These are phyloP conservation scores for Entrophospora sp. DNA, from an alignment of 192 early-diverging fungal species.

Conservation along the genomic window DNA sequence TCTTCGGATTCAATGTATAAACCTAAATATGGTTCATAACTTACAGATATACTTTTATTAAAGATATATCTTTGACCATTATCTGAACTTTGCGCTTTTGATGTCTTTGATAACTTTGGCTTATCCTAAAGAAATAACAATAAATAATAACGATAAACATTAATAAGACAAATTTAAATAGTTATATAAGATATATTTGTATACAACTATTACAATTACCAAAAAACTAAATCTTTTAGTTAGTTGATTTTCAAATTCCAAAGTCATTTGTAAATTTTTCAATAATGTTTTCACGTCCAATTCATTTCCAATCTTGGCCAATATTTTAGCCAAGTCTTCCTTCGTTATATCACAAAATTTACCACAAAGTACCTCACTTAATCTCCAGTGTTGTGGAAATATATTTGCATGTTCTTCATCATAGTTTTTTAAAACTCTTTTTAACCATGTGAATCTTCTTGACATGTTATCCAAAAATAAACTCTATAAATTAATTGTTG, in stretches of 20 bases:
- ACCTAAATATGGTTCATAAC: conserved; percentile 82
- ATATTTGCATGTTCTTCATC: conserved; percentile 79
- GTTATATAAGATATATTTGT: too few relatives aligned
- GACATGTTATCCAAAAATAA: conserved; percentile 78
- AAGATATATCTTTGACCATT: conserved; percentile 53
- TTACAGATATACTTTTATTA: conserved; percentile 64
- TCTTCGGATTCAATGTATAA: conserved; percentile 87
- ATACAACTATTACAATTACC: too few relatives aligned
- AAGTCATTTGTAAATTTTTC: conserved; percentile 67
- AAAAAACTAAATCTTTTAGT: conserved; percentile 56
- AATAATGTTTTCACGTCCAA: conserved; percentile 69
- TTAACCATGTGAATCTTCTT: conserved; percentile 87
- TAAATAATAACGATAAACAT: too few relatives aligned
- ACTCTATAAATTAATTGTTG: too few relatives aligned
- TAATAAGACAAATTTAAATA: too few relatives aligned
- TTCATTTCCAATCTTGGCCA: conserved; percentile 41
- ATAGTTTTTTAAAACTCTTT: conserved; percentile 77
- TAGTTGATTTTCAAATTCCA: conserved; percentile 87
- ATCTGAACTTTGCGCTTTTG: background rate
- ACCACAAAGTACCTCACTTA: conserved; percentile 57
- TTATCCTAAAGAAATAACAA: too few relatives aligned
- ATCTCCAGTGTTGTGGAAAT: conserved; percentile 76
- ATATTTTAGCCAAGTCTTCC: conserved; percentile 55
- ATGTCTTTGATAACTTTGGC: background rate
- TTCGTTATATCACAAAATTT: conserved; percentile 82